A percentile compares a stretch with the other conserved stretches of the same genome.
Conservation (phyloP, 805 yeast genomes). For the Nakazawaea ernobii region DNA sequence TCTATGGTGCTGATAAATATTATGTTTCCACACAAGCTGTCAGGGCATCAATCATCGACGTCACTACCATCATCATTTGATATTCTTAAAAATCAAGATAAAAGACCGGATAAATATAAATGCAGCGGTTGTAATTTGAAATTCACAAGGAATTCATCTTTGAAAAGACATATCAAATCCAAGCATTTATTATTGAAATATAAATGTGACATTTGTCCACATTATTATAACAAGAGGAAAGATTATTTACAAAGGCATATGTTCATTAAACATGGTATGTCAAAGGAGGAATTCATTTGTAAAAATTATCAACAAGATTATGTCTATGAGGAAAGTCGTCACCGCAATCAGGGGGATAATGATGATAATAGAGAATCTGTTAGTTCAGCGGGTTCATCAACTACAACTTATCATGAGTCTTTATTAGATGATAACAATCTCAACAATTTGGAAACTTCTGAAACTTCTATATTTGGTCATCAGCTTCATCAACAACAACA, state of each 20-base stretch:
- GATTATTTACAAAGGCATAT: conserved; percentile 9
- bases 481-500: background rate
- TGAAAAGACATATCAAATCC: conserved; percentile 8
- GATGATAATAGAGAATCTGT: background rate
- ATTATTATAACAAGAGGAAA: conserved; percentile 7
- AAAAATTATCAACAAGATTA: conserved; percentile 6
- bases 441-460: background rate
- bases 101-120: background rate
- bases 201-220: conserved; percentile 10
- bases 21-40: conserved; percentile 1
- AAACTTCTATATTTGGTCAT: background rate
- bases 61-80: background rate
- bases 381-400: background rate
- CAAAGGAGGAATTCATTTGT: conserved; percentile 3
- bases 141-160: conserved; percentile 8
- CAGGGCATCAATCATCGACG: background rate
- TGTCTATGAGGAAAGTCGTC: conserved; percentile 2
- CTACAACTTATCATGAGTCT: too few relatives aligned
- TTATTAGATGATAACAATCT: too few relatives aligned
- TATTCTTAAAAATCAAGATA: background rate
- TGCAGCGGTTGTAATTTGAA: conserved; percentile 2
- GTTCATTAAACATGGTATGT: conserved; percentile 10
- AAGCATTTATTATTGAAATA: conserved; percentile 6
- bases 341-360: background rate
- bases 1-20: conserved; percentile 1